Conservation (phyloP, 441 rosid species). For the Croton setiger region DNA sequence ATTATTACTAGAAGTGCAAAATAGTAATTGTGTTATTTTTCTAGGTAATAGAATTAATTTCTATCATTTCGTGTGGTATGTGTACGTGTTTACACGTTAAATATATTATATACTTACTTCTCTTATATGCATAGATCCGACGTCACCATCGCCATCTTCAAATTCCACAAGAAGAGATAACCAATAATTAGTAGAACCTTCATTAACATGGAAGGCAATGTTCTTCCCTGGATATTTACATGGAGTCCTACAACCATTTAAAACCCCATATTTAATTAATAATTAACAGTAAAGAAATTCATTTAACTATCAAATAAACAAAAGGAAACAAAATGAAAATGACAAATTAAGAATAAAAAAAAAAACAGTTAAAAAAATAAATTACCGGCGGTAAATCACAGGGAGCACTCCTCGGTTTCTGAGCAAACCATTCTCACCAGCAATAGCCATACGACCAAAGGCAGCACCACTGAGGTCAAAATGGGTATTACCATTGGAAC, state of each 20-base stretch:
- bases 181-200: slow-evolving; percentile 85
- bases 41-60: no score
- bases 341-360: not conserved
- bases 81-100: not conserved
- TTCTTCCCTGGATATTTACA: slow-evolving; percentile 80
- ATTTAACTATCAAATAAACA: not conserved
- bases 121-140: slow-evolving; percentile 88
- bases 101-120: slow-evolving; percentile 41
- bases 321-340: slow-evolving; percentile 22
- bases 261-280: not conserved
- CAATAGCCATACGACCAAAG: slow-evolving; percentile 79
- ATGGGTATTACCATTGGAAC: slow-evolving; percentile 59
- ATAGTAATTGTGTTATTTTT: no score
- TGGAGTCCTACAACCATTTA: slow-evolving; percentile 50
- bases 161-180: slow-evolving; percentile 77
- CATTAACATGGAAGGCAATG: slow-evolving; percentile 84
- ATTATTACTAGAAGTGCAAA: no score
- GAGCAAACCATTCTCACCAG: slow-evolving; percentile 67
- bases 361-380: not conserved
- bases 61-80: no score
- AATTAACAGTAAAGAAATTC: not conserved
- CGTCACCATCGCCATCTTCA: slow-evolving; percentile 96
- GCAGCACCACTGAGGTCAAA: slow-evolving; percentile 96
- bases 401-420: slow-evolving; percentile 82
- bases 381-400: slow-evolving; percentile 69